A percentile compares a stretch with the other conserved stretches of the same genome.
phyloP scores from a whole-genome alignment of 2,329 filamentous ascomycete genomes.

The Onygena corvina region DNA sequence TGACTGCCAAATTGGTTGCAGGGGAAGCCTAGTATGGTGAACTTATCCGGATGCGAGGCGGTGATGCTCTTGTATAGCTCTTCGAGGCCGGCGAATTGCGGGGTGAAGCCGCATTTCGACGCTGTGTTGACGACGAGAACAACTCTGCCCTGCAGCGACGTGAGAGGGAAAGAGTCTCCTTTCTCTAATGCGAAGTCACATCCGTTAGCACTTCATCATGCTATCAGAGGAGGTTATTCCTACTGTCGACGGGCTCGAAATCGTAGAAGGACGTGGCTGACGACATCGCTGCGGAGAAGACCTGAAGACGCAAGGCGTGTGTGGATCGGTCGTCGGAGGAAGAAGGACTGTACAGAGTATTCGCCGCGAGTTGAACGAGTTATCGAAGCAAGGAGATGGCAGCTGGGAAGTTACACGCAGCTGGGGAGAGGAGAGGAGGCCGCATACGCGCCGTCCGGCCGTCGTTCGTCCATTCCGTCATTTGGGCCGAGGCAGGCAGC shows the following conservation, averaged over 20 bases:
- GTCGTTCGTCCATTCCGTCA: too few relatives aligned
- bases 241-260: conserved; percentile 48
- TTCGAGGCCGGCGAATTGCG: conserved; percentile 85
- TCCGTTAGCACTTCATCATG: conserved; percentile 2
- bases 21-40: conserved; percentile 85
- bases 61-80: conserved; percentile 71
- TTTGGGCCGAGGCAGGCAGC: background rate
- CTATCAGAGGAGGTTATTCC: conserved; percentile 21
- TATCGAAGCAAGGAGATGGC: too few relatives aligned
- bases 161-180: conserved; percentile 58
- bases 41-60: conserved; percentile 58
- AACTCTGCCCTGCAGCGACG: conserved; percentile 75
- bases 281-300: conserved; percentile 11
- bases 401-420: too few relatives aligned
- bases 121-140: conserved; percentile 95
- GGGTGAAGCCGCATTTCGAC: conserved; percentile 97
- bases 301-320: too few relatives aligned
- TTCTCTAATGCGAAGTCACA: conserved; percentile 44
- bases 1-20: conserved; percentile 96
- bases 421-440: too few relatives aligned
- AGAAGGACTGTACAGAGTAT: too few relatives aligned
- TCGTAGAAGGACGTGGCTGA: conserved; percentile 40
- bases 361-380: too few relatives aligned
- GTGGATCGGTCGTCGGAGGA: too few relatives aligned
- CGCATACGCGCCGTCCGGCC: too few relatives aligned